Base-by-base conservation (phyloP, 805 yeast genomes). In the Ogataea naganishii region DNA sequence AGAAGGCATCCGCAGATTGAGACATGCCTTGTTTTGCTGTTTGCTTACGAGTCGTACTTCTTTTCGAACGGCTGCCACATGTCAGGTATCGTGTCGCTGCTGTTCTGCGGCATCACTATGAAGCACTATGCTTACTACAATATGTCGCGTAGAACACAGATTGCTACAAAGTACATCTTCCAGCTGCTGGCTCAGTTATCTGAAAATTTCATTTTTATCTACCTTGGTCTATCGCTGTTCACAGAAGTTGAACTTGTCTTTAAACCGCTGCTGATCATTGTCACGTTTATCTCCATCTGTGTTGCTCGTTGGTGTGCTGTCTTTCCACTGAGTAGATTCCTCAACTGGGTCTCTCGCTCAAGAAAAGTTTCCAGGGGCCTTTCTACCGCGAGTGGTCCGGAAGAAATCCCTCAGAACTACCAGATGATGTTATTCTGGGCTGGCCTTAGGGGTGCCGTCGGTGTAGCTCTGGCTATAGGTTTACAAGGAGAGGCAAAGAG, bases 401-500 rank as follows among this genome's bases (percentile, higher is more conserved):
- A 86, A 46, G 97, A 89, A 58, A 86, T 92, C 38, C 92, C 95
- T 16, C 89, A 84, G 46, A 84, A 80, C 37, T 92, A 92, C 56
- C 98, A 92, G 59, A 85, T 86, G 83, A 92, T 92, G 98, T 85
- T 89, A 29, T 92, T 92, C 54, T 92, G 99, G 99, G 98, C 98
- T 3, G 99, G 99, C 4, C 64, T 92, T 33, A 69, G 99, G 49
- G 99, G 99, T 36, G 99, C 99, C 1, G 99, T 92, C 20, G 99
- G 99, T 40, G 99, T 92, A 4, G 99, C 98, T 0, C 69, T 92
- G 47, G 98, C 98, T 0, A 85, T 94, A 76, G 98, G 98, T 10
- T 62, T 92, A 23, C 95, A 84, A 57, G 98, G 97, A 37, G 96
- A 89, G 48, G 77, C 83, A 33, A 89, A 88, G 40, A 77, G 79